phyloP scores from a whole-genome alignment of 441 rosid species.

The Pelargonium citronellum region DNA sequence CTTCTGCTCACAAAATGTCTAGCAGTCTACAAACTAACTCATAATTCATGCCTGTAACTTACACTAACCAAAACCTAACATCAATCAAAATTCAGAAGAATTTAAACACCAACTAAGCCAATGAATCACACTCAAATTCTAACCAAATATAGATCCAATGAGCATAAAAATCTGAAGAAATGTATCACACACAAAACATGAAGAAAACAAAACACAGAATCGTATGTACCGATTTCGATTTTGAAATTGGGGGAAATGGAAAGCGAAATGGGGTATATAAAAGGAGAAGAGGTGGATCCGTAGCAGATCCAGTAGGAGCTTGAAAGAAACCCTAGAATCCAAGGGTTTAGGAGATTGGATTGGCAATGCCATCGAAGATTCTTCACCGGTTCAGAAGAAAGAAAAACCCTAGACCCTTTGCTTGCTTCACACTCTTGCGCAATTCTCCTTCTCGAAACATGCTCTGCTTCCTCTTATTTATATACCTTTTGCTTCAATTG shows the following conservation, averaged over 20 bases:
- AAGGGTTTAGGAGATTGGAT: conserved; percentile 9
- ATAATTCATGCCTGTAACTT: too few relatives aligned
- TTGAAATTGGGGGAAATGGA: not conserved
- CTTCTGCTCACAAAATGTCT: too few relatives aligned
- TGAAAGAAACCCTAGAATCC: conserved; percentile 14
- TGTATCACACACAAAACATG: not conserved
- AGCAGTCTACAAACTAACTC: too few relatives aligned
- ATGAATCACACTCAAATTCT: not conserved
- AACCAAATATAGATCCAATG: too few relatives aligned
- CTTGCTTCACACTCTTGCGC: conserved; percentile 10
- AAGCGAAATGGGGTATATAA: conserved; percentile 17
- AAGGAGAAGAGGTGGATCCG: conserved; percentile 6
- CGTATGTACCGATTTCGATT: not conserved
- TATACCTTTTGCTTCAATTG: not conserved
- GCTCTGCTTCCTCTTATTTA: not conserved
- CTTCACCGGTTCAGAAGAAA: conserved; percentile 11
- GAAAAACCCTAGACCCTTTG: conserved; percentile 17
- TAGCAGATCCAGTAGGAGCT: not conserved
- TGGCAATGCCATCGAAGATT: conserved; percentile 17
- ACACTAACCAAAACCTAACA: too few relatives aligned
- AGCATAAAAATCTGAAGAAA: not conserved
- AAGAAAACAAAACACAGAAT: not conserved
- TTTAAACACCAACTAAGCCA: too few relatives aligned
- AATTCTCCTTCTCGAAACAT: not conserved
- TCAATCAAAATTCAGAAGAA: too few relatives aligned